phyloP scores from a whole-genome alignment of 1,139 yeast genomes.

The Pichia kudriavzevii region DNA sequence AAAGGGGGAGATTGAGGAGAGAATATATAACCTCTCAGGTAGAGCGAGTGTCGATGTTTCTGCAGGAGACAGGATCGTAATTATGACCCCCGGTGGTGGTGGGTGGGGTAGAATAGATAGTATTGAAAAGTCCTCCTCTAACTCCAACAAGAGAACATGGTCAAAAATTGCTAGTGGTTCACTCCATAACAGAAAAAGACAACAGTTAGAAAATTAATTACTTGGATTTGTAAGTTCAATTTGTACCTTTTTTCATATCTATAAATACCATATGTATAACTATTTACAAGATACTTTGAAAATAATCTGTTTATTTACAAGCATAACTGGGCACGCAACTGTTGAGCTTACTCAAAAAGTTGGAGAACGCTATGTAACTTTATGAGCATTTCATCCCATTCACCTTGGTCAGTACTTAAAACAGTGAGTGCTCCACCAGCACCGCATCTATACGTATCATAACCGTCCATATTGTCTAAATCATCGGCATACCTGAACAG shows the following conservation, averaged over 20 bases:
- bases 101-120: conserved; percentile 33
- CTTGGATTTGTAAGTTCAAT: not conserved
- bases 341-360: conserved; percentile 33
- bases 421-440: conserved; percentile 99
- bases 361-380: conserved; percentile 76
- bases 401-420: conserved; percentile 69
- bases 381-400: conserved; percentile 87
- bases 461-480: conserved; percentile 29
- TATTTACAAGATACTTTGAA: not conserved
- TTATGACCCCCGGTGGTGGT: conserved; percentile 47
- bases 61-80: conserved; percentile 38
- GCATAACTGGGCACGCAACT: not conserved
- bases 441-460: conserved; percentile 69
- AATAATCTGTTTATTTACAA: not conserved
- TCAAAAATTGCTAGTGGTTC: conserved; percentile 21
- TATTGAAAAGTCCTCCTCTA: not conserved
- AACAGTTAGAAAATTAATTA: conserved; percentile 21
- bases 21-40: conserved; percentile 23
- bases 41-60: conserved; percentile 27
- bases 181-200: conserved; percentile 19
- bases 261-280: not conserved
- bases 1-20: conserved; percentile 18
- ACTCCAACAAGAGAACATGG: conserved; percentile 1
- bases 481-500: conserved; percentile 60
- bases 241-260: not conserved